Evolutionary conservation across 2,329 filamentous ascomycete species (phyloP), one percentile per base, ranked within the genome.

Genomic region (Colletotrichum scovillei): DNA sequence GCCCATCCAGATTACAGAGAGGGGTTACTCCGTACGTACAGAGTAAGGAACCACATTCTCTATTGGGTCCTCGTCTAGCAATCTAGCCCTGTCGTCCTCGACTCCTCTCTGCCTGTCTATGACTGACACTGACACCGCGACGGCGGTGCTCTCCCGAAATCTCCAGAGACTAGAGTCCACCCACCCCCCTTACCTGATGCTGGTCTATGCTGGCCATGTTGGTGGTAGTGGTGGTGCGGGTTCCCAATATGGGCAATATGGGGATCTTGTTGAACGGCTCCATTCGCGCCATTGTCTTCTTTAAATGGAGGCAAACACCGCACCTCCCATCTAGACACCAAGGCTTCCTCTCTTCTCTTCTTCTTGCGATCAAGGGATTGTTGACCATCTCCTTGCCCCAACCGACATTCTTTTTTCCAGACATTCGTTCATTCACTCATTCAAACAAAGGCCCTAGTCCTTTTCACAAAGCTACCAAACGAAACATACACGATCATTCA

Each of bases 381-480:
- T 73, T 73, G 70, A 73, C 56, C 70, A 73, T 73, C 67, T 63
- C 70, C 70, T 70, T 70, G 60, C 65, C 65, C 58, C 60, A 57
- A 65, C 59, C 70, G 59, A 73, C 70, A 57, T 62, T 73, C 67
- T 70, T 73, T 70, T 65, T 49, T 46, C 22, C 16, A 38, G 26
- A n/a, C 58, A 53, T 63, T 69, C 69, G 58, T 72, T 69, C 70
- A 64, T 65, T 64, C 66, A 64, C 53, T 69, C 70, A 26, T 69
- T 69, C 59, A 46, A 42, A 35, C 32, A 35, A 42, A 70, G 66
- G 60, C 60, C 11, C 49, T 5, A 38, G 35, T 60, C 66, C 62
- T 55, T 69, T 53, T 42, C 14, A 42, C 14, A 16, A 16, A 38
- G 12, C 5, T 24, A 46, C 30, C 24, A 19, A 63, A 70, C 66